Conservation (phyloP, 1,284 basidiomycete species). For the Butyriboletus appendiculatus region DNA sequence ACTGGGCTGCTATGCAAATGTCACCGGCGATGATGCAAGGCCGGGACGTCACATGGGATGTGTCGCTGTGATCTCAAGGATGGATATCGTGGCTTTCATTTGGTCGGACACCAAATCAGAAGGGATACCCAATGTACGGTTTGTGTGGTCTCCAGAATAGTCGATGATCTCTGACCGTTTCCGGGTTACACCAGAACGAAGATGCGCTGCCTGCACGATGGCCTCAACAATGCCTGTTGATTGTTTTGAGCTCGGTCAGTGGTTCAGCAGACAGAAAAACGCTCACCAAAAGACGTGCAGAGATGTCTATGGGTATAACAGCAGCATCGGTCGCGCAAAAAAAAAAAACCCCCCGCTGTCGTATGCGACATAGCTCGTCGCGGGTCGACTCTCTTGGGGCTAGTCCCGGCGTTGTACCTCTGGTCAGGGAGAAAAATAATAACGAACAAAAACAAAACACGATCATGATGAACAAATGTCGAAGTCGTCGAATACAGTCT, state of each 20-base stretch:
- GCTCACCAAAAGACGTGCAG: conserved; percentile 42
- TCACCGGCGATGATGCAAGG: neutral
- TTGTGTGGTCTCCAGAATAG: neutral
- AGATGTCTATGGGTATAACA: conserved; percentile 17
- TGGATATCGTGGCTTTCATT: neutral
- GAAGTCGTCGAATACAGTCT: conserved; percentile 7
- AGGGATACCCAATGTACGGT: neutral
- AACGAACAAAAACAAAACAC: conserved; percentile 15
- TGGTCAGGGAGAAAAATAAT: conserved; percentile 2
- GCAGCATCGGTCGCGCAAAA: conserved; percentile 8
- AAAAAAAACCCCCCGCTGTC: neutral
- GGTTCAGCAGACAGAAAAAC: neutral
- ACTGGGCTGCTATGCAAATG: neutral
- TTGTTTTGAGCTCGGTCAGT: neutral
- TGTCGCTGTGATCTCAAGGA: neutral
- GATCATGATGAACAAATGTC: conserved; percentile 5
- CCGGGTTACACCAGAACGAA: neutral
- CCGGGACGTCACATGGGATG: neutral
- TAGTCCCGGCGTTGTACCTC: neutral
- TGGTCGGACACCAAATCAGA: neutral
- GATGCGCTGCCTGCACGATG: conserved; percentile 66
- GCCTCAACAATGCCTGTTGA: conserved; percentile 78
- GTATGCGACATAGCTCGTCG: neutral
- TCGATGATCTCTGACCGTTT: neutral
- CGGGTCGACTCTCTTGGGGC: neutral